A percentile compares a stretch with the other conserved stretches of the same genome.
These are phyloP conservation scores for Mortierella sp. DNA, from an alignment of 371 early-diverging fungal species.

Conservation along the genomic window DNA sequence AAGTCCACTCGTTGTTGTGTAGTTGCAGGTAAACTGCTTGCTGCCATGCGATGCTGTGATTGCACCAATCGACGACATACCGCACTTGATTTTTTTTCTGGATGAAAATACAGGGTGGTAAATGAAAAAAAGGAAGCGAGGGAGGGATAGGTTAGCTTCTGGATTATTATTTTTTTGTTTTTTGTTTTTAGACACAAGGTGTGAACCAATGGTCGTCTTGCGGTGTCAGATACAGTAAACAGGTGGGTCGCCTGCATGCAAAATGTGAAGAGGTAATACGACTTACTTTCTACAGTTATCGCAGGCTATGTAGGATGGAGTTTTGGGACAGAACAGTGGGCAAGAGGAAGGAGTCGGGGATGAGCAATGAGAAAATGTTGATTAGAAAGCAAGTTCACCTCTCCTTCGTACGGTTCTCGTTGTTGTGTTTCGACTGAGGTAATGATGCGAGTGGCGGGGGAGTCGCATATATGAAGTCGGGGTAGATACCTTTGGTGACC, in stretches of 20 bases:
- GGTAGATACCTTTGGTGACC: slow-evolving; percentile 35
- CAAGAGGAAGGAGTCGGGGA: background rate
- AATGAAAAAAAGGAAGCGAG: slow-evolving; percentile 2
- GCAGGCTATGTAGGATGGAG: slow-evolving; percentile 18
- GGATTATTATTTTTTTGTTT: background rate
- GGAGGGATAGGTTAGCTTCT: background rate
- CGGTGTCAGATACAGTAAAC: background rate
- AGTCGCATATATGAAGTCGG: background rate
- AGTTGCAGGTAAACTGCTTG: background rate
- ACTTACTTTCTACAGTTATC: slow-evolving; percentile 50
- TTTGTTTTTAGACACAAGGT: background rate
- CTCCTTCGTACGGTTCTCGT: background rate
- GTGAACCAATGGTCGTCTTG: slow-evolving; percentile 1
- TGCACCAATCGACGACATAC: slow-evolving; percentile 15
- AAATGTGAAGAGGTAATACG: background rate
- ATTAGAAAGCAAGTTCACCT: background rate
- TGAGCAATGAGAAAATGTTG: background rate
- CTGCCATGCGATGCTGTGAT: background rate
- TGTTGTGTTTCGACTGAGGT: background rate
- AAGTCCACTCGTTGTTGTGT: background rate
- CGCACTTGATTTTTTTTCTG: slow-evolving; percentile 46
- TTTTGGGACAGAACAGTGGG: background rate
- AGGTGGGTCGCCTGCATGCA: background rate
- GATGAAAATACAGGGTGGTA: background rate
- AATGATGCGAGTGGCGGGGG: background rate